Base-by-base conservation (phyloP, 257 asterid genomes). In the Salvia hispanica region DNA sequence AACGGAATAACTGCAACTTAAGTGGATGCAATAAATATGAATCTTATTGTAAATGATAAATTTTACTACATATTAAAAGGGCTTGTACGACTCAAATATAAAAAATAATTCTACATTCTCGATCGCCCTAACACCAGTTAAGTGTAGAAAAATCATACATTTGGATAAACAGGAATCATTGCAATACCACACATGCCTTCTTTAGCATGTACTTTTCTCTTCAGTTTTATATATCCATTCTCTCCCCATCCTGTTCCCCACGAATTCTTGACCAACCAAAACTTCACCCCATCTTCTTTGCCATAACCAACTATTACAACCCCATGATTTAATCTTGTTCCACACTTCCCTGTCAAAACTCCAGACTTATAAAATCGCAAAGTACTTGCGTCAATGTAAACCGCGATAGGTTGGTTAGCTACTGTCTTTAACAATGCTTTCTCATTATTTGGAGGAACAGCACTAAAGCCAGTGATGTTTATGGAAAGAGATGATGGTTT, bases 181-280 rank as follows among this genome's bases (percentile, higher is more conserved):
- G 81, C 81, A 33, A 80, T 52, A 15, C 85, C 85, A 55, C 82
- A 77, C 21, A 81, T 52, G 6, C 82, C 85, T 48, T 63, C 72
- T 45, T 5, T 28, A 7, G 43, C 78, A 63, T 33, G 61, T 44
- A 72, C 13, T 31, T 46, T 72, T 66, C 81, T 79, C 66, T 72
- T 46, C 76, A 82, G 6, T 69, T 73, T 74, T 3, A 67, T 9
- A 31, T 72, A 77, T 10, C 78, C 82, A 0, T 54, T 4, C 64
- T 80, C 80, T 4, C 80, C 82, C 85, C 82, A 67, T 4, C 10
- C 14, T 2, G 40, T 13, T 3, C 80, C 82, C 82, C 85, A 80
- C 0, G 80, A 80, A 11, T 82, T 82, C 74, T 79, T 82, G 9
- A 82, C 42, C 6, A 74, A 10, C 87, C 83, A 79, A 66, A 59